Conservation (phyloP, 1,139 yeast species). For the Protomyces macrosporus region DNA sequence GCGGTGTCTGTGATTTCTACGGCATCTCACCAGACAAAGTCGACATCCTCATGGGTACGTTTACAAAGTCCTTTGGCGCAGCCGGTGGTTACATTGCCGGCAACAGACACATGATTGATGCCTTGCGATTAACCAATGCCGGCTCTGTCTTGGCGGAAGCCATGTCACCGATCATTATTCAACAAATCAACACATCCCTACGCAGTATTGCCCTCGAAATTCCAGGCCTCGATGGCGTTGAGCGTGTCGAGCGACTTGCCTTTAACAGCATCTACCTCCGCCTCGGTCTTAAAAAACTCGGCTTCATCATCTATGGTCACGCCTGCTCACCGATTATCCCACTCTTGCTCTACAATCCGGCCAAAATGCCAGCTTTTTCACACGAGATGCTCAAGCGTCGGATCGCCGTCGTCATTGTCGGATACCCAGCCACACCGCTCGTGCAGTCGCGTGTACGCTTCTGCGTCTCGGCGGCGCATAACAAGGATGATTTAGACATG, state of each 20-base stretch:
- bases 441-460: slow-evolving; percentile 85
- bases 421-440: slow-evolving; percentile 95
- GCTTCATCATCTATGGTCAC: slow-evolving; percentile 88
- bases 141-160: slow-evolving; percentile 77
- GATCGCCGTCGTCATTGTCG: slow-evolving; percentile 92
- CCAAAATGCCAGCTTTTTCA: slow-evolving; percentile 90
- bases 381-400: slow-evolving; percentile 71
- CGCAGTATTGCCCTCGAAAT: slow-evolving; percentile 72
- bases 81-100: slow-evolving; percentile 96
- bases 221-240: slow-evolving; percentile 88
- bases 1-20: slow-evolving; percentile 93
- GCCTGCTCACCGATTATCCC: slow-evolving; percentile 98
- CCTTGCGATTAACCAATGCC: slow-evolving; percentile 65
- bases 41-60: slow-evolving; percentile 93
- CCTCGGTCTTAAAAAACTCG: slow-evolving; percentile 81
- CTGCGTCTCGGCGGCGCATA: slow-evolving; percentile 86
- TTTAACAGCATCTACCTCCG: slow-evolving; percentile 91
- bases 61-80: slow-evolving; percentile 96
- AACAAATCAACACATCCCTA: slow-evolving; percentile 79
- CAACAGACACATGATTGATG: slow-evolving; percentile 59
- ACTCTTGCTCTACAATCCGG: slow-evolving; percentile 75
- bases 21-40: slow-evolving; percentile 67
- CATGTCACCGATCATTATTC: slow-evolving; percentile 82
- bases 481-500: slow-evolving; percentile 87
- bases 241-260: slow-evolving; percentile 86